phyloP scores from a whole-genome alignment of 257 asterid species.

The Capsicum rhomboideum region DNA sequence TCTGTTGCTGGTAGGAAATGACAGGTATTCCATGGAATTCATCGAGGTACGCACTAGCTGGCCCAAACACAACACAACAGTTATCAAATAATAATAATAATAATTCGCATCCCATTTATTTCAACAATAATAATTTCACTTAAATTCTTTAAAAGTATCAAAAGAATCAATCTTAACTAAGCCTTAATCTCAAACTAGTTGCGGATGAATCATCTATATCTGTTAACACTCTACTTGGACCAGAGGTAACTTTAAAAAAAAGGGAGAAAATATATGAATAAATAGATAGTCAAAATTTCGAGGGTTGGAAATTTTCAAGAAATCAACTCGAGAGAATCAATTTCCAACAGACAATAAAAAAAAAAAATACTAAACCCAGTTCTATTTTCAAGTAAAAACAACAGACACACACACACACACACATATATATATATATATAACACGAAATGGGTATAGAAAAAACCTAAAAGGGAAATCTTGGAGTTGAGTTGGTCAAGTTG shows the following conservation, averaged over 20 bases:
- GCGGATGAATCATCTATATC: too few relatives aligned
- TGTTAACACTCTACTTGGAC: too few relatives aligned
- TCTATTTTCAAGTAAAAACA: background rate
- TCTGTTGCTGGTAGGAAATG: too few relatives aligned
- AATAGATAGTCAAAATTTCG: background rate
- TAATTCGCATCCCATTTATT: background rate
- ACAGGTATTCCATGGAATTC: too few relatives aligned
- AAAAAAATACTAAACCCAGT: background rate
- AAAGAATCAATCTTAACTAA: background rate
- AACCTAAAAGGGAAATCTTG: constrained; percentile 33
- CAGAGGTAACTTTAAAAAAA: too few relatives aligned
- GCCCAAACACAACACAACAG: too few relatives aligned
- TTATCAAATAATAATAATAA: too few relatives aligned
- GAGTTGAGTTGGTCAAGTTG: constrained; percentile 31
- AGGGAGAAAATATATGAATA: background rate
- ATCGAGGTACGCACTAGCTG: too few relatives aligned
- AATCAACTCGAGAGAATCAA: background rate
- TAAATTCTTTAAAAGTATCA: background rate
- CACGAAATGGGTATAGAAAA: background rate
- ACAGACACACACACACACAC: too few relatives aligned
- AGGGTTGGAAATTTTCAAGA: background rate
- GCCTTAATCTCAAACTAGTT: background rate
- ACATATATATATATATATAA: too few relatives aligned
- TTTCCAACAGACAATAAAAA: background rate
- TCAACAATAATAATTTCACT: background rate